phyloP scores from a whole-genome alignment of 108 stramenopile species.

The Cyclotella sp. region DNA sequence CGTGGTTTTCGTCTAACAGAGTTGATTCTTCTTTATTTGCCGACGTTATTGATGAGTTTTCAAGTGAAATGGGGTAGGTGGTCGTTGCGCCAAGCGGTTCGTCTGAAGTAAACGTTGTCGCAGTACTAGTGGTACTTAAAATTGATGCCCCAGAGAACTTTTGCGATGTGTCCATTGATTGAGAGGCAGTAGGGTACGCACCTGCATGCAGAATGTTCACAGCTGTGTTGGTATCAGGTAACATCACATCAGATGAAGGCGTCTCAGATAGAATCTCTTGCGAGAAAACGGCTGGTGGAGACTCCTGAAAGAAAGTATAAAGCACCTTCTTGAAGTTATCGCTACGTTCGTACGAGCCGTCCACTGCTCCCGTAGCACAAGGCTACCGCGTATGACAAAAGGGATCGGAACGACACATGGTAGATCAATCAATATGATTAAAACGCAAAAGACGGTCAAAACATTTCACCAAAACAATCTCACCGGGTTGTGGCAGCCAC shows the following conservation, averaged over 20 bases:
- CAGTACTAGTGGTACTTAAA: neutral
- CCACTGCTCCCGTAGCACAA: too few species aligned
- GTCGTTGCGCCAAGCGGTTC: neutral
- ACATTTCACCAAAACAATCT: neutral
- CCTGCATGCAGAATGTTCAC: neutral
- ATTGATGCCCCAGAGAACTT: neutral
- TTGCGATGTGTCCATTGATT: neutral
- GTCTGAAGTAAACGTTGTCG: neutral
- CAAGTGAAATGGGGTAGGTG: neutral
- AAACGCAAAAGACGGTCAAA: neutral
- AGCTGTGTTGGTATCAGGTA: neutral
- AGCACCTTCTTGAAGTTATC: too few species aligned
- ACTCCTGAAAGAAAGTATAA: neutral
- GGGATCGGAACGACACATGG: too few species aligned
- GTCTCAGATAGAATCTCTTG: neutral
- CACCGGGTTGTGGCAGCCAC: constrained; percentile 26
- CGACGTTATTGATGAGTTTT: neutral
- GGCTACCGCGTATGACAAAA: too few species aligned
- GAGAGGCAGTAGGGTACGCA: neutral
- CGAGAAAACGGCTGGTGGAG: neutral
- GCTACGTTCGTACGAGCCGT: too few species aligned
- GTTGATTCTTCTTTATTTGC: neutral
- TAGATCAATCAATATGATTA: too few species aligned
- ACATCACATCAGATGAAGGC: neutral
- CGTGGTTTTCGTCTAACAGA: neutral